Evolutionary conservation across 768 basidiomycete genomes (phyloP), one percentile per base, ranked within the genome.

Genomic region (Tricholomella constricta): DNA sequence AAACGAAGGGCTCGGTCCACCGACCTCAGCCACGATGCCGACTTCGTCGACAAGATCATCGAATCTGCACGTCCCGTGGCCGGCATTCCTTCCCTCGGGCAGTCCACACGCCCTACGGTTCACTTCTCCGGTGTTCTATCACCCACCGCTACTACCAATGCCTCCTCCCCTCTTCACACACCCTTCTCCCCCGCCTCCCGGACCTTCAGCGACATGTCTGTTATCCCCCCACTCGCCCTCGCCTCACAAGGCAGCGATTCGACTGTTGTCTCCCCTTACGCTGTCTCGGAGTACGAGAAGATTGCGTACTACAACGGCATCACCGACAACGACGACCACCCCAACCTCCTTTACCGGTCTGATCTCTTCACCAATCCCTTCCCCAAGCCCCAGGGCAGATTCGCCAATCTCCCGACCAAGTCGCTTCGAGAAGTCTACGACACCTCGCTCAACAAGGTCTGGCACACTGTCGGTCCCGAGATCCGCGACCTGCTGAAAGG

Each of bases 361-460:
- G 62, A 68, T 22, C 49, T 44, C 52, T 45, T 48, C 54, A 62
- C 57, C 17, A 65, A 49, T 2, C 70, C 65, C 20, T 72, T 68
- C 62, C 57, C 61, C 60, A 58, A 60, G 54, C 72, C 70, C 46
- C 23, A 10, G 15, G 64, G 60, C 64, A 65, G 63, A 65, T 53
- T 35, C 37, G 26, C 55, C 51, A 31, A 63, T 32, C 42, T 73
- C 61, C 69, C 70, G 29, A 41, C 51, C 57, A 79, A 79, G 67
- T 73, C 73, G n/a, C 47, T 65, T 41, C 64, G 62, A 19, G 74
- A 72, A 27, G 73, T 75, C 64, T 72, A 68, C 56, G 60, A 60
- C 38, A 76, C 74, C 55, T 63, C 68, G 48, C 74, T 79, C 51
- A 74, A 74, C 57, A 20, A 4, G 3, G 69, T 75, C 58, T 78